Percentiles rank a stretch among this genome's conserved stretches.
Conservation (phyloP, 2,329 filamentous ascomycete species). For the Orbilia quercus region DNA sequence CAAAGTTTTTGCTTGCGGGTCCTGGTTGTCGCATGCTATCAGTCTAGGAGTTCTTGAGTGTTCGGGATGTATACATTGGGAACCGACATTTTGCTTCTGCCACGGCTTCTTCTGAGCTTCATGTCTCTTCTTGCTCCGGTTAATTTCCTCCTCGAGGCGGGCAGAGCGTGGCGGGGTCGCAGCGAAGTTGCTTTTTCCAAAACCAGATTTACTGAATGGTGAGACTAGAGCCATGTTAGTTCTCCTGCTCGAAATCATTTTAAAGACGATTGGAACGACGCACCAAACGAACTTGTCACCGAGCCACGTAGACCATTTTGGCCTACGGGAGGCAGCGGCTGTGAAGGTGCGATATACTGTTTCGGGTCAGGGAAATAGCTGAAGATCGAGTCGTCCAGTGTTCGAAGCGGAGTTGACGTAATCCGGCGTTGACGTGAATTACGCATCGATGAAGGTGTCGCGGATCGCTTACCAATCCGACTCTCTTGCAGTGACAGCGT, state of each 20-base stretch:
- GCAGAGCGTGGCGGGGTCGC: constrained; percentile 18
- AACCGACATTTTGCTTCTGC: constrained; percentile 36
- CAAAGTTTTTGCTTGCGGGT: constrained; percentile 22
- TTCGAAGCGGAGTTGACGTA: constrained; percentile 17
- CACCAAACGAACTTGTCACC: constrained; percentile 20
- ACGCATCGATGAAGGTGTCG: constrained; percentile 44
- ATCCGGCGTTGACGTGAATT: constrained; percentile 22
- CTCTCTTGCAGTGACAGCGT: constrained; percentile 1
- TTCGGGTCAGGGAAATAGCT: constrained; percentile 14
- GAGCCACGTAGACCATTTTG: background rate
- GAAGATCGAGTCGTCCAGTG: constrained; percentile 3
- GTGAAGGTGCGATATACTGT: constrained; percentile 44
- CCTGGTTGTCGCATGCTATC: constrained; percentile 10
- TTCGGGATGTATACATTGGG: background rate
- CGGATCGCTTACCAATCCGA: constrained; percentile 35
- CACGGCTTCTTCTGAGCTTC: constrained; percentile 20
- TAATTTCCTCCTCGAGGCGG: constrained; percentile 25
- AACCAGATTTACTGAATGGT: constrained; percentile 13
- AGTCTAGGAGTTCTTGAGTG: no score
- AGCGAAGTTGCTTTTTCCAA: background rate
- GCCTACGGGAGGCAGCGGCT: background rate
- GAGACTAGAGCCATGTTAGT: constrained; percentile 31
- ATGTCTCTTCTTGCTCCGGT: constrained; percentile 7
- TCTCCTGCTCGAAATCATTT: background rate
- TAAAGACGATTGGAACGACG: background rate